A percentile compares a stretch with the other conserved stretches of the same genome.
Conservation (phyloP, 805 yeast genomes). For the Torulaspora microellipsoides region DNA sequence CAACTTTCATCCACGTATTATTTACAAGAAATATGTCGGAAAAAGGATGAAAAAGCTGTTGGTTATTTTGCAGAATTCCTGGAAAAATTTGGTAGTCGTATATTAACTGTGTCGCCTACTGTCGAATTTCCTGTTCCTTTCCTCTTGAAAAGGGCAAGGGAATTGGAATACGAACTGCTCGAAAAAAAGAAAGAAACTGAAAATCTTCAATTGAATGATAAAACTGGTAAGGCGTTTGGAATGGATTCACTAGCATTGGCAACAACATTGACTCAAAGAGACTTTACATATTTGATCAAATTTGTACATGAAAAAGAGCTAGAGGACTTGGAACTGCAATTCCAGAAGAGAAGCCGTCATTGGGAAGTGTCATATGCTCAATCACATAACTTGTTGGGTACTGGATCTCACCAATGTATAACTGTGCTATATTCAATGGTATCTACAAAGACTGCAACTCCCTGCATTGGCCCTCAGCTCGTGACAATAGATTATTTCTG, state of each 20-base stretch:
- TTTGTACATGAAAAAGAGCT: slow-evolving; percentile 33
- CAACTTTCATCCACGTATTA: slow-evolving; percentile 42
- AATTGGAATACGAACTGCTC: slow-evolving; percentile 41
- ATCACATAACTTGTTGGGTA: slow-evolving; percentile 57
- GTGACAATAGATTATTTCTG: slow-evolving; percentile 82
- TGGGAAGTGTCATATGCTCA: slow-evolving; percentile 62
- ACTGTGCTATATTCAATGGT: slow-evolving; percentile 77
- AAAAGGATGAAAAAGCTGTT: slow-evolving; percentile 13
- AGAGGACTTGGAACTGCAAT: slow-evolving; percentile 30
- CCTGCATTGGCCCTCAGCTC: slow-evolving; percentile 88
- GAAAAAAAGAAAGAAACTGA: slow-evolving; percentile 26
- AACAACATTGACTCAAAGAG: slow-evolving; percentile 33
- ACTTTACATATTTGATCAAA: slow-evolving; percentile 30
- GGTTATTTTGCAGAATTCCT: slow-evolving; percentile 39
- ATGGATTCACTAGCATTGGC: slow-evolving; percentile 22
- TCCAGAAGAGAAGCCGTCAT: slow-evolving; percentile 42
- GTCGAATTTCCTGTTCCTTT: slow-evolving; percentile 70
- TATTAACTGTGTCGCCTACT: slow-evolving; percentile 80
- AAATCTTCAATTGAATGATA: slow-evolving; percentile 1
- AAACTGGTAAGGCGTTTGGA: slow-evolving; percentile 11
- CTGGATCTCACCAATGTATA: slow-evolving; percentile 72
- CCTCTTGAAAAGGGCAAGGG: slow-evolving; percentile 50
- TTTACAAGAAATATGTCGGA: slow-evolving; percentile 19
- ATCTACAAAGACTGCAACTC: slow-evolving; percentile 78
- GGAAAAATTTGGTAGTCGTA: slow-evolving; percentile 42